Conservation (phyloP, 306 rosid species). For the Malus sylvestris region DNA sequence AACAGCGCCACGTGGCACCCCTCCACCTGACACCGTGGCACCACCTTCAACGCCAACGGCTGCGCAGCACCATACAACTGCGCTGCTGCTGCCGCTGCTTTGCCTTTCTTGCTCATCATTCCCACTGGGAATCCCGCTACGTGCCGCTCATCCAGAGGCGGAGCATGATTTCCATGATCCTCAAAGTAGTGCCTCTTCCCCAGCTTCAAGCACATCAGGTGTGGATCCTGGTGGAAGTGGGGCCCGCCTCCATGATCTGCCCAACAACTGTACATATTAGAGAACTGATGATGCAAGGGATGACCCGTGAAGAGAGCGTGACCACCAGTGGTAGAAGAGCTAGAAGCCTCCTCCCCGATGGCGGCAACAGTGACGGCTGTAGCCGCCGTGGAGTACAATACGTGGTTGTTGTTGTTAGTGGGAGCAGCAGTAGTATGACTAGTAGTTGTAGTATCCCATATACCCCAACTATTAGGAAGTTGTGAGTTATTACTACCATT, state of each 20-base stretch:
- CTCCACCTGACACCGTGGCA: constrained; percentile 85
- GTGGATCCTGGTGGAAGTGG: constrained; percentile 62
- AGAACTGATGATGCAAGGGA: not conserved
- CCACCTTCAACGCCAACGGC: constrained; percentile 17
- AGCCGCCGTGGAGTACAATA: not conserved
- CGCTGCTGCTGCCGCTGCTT: not conserved
- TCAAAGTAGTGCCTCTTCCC: constrained; percentile 92
- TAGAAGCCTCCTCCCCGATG: not conserved
- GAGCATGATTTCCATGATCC: constrained; percentile 24
- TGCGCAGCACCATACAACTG: not conserved
- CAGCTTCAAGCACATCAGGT: constrained; percentile 74
- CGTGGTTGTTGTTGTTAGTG: not conserved
- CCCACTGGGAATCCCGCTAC: constrained; percentile 22
- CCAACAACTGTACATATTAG: not conserved
- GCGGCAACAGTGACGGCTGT: not conserved
- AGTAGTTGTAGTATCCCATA: constrained; percentile 32
- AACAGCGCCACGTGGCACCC: constrained; percentile 78
- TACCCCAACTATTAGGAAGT: constrained; percentile 35
- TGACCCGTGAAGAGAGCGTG: not conserved
- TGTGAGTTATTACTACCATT: constrained; percentile 19
- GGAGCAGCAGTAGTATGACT: constrained; percentile 11
- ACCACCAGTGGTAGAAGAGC: not conserved
- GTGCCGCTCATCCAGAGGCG: constrained; percentile 17
- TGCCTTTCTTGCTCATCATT: constrained; percentile 39
- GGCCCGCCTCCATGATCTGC: not conserved